Conservation (phyloP, 1,284 basidiomycete species). For the Ceratorhiza oryzae-sativae region DNA sequence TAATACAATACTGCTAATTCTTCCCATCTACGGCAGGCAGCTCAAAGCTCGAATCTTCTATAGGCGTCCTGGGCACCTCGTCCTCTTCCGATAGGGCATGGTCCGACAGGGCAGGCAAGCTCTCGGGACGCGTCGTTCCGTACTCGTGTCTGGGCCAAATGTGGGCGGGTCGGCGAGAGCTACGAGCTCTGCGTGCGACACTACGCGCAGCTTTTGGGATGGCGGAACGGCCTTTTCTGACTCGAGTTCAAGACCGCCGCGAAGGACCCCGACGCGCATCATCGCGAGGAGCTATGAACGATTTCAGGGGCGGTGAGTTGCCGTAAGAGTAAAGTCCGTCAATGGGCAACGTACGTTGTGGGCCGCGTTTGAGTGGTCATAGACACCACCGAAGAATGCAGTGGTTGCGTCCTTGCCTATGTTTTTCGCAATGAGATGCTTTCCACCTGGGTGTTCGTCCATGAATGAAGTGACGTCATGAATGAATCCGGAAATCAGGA, state of each 20-base stretch:
- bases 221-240: slow-evolving; percentile 64
- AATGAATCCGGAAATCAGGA: slow-evolving; percentile 88
- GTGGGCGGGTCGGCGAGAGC: slow-evolving; percentile 33
- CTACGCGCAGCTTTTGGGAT: slow-evolving; percentile 60
- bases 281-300: slow-evolving; percentile 66
- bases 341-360: slow-evolving; percentile 58
- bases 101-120: neutral
- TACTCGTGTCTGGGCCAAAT: neutral
- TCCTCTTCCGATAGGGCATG: slow-evolving; percentile 17
- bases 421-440: slow-evolving; percentile 63
- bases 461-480: slow-evolving; percentile 87
- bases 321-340: too few species aligned
- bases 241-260: slow-evolving; percentile 78
- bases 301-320: too few species aligned
- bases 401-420: slow-evolving; percentile 87
- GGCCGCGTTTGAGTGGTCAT: slow-evolving; percentile 91
- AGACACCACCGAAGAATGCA: slow-evolving; percentile 92
- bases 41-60: neutral
- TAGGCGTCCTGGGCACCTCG: slow-evolving; percentile 13
- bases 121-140: neutral
- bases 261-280: slow-evolving; percentile 88
- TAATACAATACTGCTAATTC: neutral
- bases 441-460: slow-evolving; percentile 88
- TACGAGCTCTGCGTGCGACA: slow-evolving; percentile 29
- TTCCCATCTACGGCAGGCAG: neutral